Evolutionary conservation across 1,284 basidiomycete genomes (phyloP), one percentile per base, ranked within the genome.

Genomic region (Afroboletus lepidellus): DNA sequence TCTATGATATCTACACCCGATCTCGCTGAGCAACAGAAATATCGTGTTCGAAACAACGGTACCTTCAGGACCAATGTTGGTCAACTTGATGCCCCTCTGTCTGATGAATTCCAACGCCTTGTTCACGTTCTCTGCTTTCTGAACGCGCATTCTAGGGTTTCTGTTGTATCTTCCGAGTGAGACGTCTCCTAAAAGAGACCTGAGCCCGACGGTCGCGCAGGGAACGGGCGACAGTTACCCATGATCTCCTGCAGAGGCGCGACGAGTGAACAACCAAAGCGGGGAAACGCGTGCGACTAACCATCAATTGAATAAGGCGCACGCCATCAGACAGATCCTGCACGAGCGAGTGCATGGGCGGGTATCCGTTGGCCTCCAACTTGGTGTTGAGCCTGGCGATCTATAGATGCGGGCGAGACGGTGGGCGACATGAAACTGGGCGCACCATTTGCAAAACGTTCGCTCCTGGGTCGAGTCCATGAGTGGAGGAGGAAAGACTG

Each of bases 61-160:
- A 87, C 92, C 92, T 81, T 96, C 94, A 8, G 94, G 89, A 41
- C 96, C 95, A 51, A 99, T 98, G 70, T 98, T 99, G 29, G 96
- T 99, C 56, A 99, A 77, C 65, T 96, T 95, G 49, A 99, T 93
- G 8, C 95, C 96, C 61, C 95, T 79, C 38, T 91, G 92, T 43
- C 87, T 90, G 70, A 99, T 98, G 72, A 98, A 98, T 61, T 96
- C 92, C 36, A 99, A 74, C 0, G 96, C 96, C 69, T 92, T 93
- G 71, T 94, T 95, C 46, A 97, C 95, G 69, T 99, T 99, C 78
- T 99, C 96, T 3, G 94, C 94, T 67, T 95, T 98, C 71, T 99
- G 96, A 0, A 99, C 86, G 42, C 95, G 84, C 80, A 98, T 94
- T 37, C 85, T 79, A 0, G 96, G 96, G 50, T 81, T 85, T 67